phyloP scores from a whole-genome alignment of 2,329 filamentous ascomycete species.

The Fusarium begoniae region DNA sequence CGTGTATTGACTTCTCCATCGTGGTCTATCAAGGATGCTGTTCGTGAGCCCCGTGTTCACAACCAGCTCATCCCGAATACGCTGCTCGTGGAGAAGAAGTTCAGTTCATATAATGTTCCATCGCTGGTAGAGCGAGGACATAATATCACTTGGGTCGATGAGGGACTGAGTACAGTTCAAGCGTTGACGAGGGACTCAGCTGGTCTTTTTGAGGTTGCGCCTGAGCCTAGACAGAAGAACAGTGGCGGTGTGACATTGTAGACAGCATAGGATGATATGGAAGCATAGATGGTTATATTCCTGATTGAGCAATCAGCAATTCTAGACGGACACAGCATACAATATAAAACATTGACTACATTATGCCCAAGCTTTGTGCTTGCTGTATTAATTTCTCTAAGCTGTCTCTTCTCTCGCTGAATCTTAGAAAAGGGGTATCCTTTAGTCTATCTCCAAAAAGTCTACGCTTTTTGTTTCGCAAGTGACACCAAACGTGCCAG shows the following conservation, averaged over 20 bases:
- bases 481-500: slow-evolving; percentile 75
- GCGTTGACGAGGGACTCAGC: slow-evolving; percentile 62
- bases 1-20: slow-evolving; percentile 71
- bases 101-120: slow-evolving; percentile 70
- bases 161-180: slow-evolving; percentile 75
- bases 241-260: slow-evolving; percentile 69
- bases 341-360: not conserved
- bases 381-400: slow-evolving; percentile 27
- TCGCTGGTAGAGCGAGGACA: slow-evolving; percentile 72
- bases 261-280: not conserved
- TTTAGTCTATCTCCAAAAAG: slow-evolving; percentile 44
- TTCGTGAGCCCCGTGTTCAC: slow-evolving; percentile 75
- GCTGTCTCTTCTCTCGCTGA: slow-evolving; percentile 13
- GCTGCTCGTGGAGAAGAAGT: slow-evolving; percentile 73
- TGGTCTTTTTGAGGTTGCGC: slow-evolving; percentile 79
- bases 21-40: slow-evolving; percentile 67
- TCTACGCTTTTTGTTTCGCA: slow-evolving; percentile 38
- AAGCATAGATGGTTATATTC: not conserved
- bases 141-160: slow-evolving; percentile 74
- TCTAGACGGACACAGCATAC: not conserved
- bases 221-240: slow-evolving; percentile 78
- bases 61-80: slow-evolving; percentile 82
- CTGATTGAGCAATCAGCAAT: not conserved
- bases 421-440: slow-evolving; percentile 49
- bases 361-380: not conserved